phyloP scores from a whole-genome alignment of 352 stramenopile species.

The Pythium aphanidermatum region DNA sequence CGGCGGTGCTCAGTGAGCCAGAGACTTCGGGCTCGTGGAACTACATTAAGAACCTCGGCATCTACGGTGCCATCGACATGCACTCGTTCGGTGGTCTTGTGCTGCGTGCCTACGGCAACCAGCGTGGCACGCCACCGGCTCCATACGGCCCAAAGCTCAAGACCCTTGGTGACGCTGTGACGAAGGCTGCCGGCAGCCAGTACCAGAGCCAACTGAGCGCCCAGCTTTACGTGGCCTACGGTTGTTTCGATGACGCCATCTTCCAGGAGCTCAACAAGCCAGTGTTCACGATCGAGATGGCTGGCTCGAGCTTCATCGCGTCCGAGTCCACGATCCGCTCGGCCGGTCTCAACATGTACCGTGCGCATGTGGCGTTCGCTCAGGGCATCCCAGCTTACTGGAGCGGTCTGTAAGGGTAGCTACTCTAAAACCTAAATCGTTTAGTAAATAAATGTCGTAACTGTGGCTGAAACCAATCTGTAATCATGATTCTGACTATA shows the following conservation, averaged over 20 bases:
- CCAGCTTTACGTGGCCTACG: conserved; percentile 23
- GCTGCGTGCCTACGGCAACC: conserved; percentile 20
- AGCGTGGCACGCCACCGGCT: conserved; percentile 6
- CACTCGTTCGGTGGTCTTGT: conserved; percentile 21
- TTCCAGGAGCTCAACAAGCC: conserved; percentile 22
- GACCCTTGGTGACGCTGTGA: conserved; percentile 13
- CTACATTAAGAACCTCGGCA: conserved; percentile 19
- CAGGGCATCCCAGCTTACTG: conserved; percentile 14
- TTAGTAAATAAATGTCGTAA: too few species aligned
- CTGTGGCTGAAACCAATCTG: too few species aligned
- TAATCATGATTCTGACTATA: too few species aligned
- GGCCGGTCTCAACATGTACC: conserved; percentile 6
- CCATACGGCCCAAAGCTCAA: conserved; percentile 21
- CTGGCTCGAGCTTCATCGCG: conserved; percentile 18
- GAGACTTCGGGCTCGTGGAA: conserved; percentile 22
- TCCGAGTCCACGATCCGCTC: conserved; percentile 16
- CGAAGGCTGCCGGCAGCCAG: conserved; percentile 5
- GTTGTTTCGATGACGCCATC: conserved; percentile 23
- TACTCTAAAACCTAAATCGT: too few species aligned
- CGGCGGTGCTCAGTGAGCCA: conserved; percentile 24
- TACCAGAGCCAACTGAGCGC: conserved; percentile 12
- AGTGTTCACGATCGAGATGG: conserved; percentile 26
- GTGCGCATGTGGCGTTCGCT: conserved; percentile 12
- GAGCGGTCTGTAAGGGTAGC: conserved; percentile 9
- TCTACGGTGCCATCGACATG: conserved; percentile 24